Conservation (phyloP, 164 flowering plant species). For the Paratinospora sagittata region DNA sequence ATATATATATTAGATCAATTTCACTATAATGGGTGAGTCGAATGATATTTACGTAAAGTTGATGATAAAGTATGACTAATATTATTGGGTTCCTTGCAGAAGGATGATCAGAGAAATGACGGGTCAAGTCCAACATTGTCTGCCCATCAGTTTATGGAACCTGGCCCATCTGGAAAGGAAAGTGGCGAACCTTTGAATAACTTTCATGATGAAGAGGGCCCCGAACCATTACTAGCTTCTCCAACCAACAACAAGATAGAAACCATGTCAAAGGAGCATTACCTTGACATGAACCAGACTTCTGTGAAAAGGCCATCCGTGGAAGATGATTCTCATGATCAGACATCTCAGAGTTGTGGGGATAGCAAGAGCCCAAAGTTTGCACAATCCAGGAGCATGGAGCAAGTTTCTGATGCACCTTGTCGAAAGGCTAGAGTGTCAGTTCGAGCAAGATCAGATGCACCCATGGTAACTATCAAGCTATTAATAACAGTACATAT, state of each 20-base stretch:
- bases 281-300: background rate
- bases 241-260: background rate
- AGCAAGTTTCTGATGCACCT: conserved; percentile 28
- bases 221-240: background rate
- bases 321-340: conserved; percentile 5
- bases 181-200: conserved; percentile 14
- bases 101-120: conserved; percentile 14
- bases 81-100: background rate
- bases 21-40: too few relatives aligned
- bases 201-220: conserved; percentile 18
- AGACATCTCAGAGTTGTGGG: conserved; percentile 5
- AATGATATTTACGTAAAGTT: too few relatives aligned
- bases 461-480: conserved; percentile 33
- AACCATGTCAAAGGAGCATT: background rate
- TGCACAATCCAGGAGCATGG: conserved; percentile 14
- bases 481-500: background rate
- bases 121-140: conserved; percentile 20
- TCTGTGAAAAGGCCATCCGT: background rate
- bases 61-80: too few relatives aligned
- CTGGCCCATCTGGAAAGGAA: conserved; percentile 20
- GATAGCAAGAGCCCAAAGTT: conserved; percentile 24
- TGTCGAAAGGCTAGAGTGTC: conserved; percentile 54
- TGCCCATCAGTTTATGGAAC: conserved; percentile 31
- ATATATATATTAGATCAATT: too few relatives aligned
- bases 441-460: conserved; percentile 51